Base-by-base conservation (phyloP, 139 green algal genomes). In the Eudorina sp. region DNA sequence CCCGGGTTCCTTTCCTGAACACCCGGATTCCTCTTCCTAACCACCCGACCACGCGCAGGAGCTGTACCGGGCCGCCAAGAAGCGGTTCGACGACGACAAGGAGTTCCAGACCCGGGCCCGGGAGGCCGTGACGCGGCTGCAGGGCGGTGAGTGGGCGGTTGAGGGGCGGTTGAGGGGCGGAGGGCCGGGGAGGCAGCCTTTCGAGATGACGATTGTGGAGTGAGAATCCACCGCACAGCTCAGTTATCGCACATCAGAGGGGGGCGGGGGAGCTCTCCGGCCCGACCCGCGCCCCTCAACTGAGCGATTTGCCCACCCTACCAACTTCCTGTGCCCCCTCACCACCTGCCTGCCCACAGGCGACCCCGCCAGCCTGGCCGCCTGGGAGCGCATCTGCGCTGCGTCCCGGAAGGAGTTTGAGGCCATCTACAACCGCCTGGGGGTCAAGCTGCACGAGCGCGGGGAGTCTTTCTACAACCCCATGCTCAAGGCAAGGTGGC, bases 401-500 rank as follows among this genome's bases (percentile, higher is more conserved):
- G 95, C 97, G 31, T 96, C 90, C 27, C 93, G 98, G 13, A 90
- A 91, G 7, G 97, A 99, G 93, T 99, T 99, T 74, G 69, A 98
- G 43, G 88, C 90, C 25, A 94, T 99, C 46, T 99, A 99, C 93
- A 83, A 93, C 53, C 91, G 95, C 21, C 92, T 99, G 88, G 94
- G 91, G 18, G 95, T 99, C 19, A 92, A 73, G 23, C 82, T 99
- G 8, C 62, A 72, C 38, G 96, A 99, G 92, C 94, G 98, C 3
- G 98, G 98, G 13, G 98, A 99, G 94, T 95, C 83, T 36, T 99
- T 97, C 92, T 99, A 99, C 93, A 99, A 99, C 92, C 95, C 97
- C 48, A 92, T 96, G 90, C 96, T 99, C 51, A 92, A 93, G 73
- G 84, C 79, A 43, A 48, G 43, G 40, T 3, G 18, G 36, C 34